Base-by-base conservation (phyloP, 345 rosid species). In the Punica granatum region DNA sequence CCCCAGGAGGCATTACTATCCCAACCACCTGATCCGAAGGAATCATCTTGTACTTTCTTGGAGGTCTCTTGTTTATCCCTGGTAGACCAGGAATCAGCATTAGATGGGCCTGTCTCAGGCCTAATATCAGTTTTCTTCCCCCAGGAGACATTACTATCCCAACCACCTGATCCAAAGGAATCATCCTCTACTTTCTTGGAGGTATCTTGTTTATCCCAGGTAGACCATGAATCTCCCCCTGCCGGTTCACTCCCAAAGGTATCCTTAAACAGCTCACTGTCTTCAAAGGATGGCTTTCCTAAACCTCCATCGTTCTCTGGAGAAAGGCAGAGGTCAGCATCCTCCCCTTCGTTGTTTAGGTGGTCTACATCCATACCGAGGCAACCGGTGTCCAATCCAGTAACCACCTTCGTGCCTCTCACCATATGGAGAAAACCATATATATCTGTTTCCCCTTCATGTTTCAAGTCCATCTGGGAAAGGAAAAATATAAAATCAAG, bases 371-470 rank as follows among this genome's bases (percentile, higher is more conserved):
- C 98, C 16, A 66, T 77, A 8, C 99, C 99, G 31, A 89, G 84
- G 72, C 92, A 93, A 64, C 79, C 90, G 67, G 90, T 75, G 65
- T 63, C 69, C 14, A 43, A 54, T 63, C 75, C 84, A 67, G 43
- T 76, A 68, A 65, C 78, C 42, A 71, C 64, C 58, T 65, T 65
- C 16, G 77, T 56, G 70, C 86, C 70, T 73, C 87, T 81, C 65
- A 91, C 85, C 92, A 89, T 86, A 53, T 84, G 83, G 31, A 94
- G 89, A 72, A 94, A 86, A 73, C 80, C 74, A 70, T 84, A 94
- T 21, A 88, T 88, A 72, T 94, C 92, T 12, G 76, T 70, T 64
- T 71, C 78, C 6, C 68, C 78, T 64, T 75, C 83, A 44, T 70
- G 78, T 73, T 78, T 78, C 12, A 74, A 79, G 46, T 71, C 78